Evolutionary conservation across 495 filamentous ascomycete genomes (phyloP).

Genomic region (Penicillium samsonianum): DNA sequence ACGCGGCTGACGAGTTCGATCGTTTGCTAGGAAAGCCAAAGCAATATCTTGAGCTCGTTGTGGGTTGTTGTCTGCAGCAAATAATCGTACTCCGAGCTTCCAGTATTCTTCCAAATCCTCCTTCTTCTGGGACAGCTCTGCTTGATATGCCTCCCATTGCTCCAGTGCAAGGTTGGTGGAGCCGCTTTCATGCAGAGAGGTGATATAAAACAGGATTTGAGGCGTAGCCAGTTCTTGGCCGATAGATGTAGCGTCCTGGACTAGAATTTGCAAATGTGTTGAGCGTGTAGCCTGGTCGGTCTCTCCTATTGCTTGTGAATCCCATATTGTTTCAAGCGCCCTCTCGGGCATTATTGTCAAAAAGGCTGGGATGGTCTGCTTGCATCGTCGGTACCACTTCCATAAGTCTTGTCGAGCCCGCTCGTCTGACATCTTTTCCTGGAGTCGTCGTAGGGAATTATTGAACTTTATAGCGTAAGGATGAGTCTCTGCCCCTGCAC

Average conservation of each 20-base stretch:
- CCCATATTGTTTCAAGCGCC: slow-evolving; percentile 44
- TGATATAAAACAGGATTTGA: slow-evolving; percentile 65
- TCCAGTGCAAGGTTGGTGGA: slow-evolving; percentile 60
- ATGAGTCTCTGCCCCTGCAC: slow-evolving; percentile 27
- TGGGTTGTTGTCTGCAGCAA: slow-evolving; percentile 57
- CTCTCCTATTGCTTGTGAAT: slow-evolving; percentile 49
- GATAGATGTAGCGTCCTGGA: slow-evolving; percentile 60
- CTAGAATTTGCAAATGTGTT: slow-evolving; percentile 58
- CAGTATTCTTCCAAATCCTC: slow-evolving; percentile 58
- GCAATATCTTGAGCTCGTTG: slow-evolving; percentile 65
- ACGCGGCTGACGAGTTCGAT: slow-evolving; percentile 52
- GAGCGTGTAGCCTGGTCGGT: slow-evolving; percentile 46
- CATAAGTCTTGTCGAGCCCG: slow-evolving; percentile 38
- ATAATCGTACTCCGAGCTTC: slow-evolving; percentile 70
- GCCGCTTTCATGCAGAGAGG: slow-evolving; percentile 62
- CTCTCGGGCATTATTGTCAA: slow-evolving; percentile 37
- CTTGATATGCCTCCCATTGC: slow-evolving; percentile 62
- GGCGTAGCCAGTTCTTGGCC: slow-evolving; percentile 53
- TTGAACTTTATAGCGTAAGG: slow-evolving; percentile 41
- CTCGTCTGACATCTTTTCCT: slow-evolving; percentile 29
- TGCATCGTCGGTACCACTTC: slow-evolving; percentile 50
- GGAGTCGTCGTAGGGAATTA: slow-evolving; percentile 27
- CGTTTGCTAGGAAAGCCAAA: slow-evolving; percentile 55
- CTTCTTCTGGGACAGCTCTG: slow-evolving; percentile 52
- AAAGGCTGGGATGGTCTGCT: slow-evolving; percentile 42